Evolutionary conservation across 2,329 filamentous ascomycete species (phyloP).

Genomic region (Exophiala sp.): DNA sequence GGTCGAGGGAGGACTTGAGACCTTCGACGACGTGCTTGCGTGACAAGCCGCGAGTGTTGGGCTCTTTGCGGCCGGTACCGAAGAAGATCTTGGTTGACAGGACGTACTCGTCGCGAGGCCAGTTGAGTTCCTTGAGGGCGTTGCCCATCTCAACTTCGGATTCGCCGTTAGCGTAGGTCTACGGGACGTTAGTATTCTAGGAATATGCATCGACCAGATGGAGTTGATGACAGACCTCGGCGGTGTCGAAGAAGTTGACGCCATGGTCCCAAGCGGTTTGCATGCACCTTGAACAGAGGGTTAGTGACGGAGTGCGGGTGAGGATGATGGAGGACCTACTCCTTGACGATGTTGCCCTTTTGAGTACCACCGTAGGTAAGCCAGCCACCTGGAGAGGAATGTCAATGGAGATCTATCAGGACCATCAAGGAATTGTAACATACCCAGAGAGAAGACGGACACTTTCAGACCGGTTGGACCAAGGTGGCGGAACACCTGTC

Average conservation of each 20-base stretch:
- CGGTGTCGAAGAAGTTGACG: constrained; percentile 58
- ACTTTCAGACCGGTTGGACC: constrained; percentile 69
- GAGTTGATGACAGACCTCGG: constrained; percentile 40
- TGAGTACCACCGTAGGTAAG: constrained; percentile 48
- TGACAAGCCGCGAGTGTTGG: constrained; percentile 63
- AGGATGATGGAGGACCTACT: constrained; percentile 40
- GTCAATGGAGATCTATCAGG: background rate
- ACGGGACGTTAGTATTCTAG: background rate
- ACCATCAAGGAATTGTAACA: background rate
- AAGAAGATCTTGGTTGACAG: constrained; percentile 55
- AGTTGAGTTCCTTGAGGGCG: constrained; percentile 55
- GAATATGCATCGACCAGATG: background rate
- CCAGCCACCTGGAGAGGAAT: constrained; percentile 34
- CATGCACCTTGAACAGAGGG: constrained; percentile 36
- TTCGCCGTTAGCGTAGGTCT: constrained; percentile 49
- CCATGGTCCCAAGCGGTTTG: constrained; percentile 56
- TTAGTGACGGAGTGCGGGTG: background rate
- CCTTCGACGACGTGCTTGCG: constrained; percentile 69
- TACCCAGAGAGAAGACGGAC: constrained; percentile 64
- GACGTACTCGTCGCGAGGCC: constrained; percentile 57
- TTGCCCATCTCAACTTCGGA: constrained; percentile 54
- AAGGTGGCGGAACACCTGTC: constrained; percentile 57
- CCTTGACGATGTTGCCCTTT: constrained; percentile 61
- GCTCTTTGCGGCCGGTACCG: constrained; percentile 43
- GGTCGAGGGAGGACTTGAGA: constrained; percentile 56